Base-by-base conservation (phyloP, 2,329 filamentous ascomycete genomes). In the Aspergillus puulaauensis region DNA sequence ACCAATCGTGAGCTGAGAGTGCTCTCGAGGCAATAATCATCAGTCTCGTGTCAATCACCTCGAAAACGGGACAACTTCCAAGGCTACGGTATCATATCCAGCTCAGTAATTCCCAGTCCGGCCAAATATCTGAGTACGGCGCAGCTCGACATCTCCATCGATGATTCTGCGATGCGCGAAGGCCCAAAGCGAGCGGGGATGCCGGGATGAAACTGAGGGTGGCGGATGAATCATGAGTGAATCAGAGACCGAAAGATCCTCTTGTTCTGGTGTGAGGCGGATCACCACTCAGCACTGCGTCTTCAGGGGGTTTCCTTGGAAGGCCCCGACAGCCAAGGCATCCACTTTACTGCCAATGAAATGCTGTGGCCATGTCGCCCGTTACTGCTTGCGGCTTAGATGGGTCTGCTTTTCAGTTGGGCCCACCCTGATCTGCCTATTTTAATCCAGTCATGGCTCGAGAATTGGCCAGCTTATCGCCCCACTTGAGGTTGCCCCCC, bases 391-490 rank as follows among this genome's bases (percentile, higher is more conserved):
- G 37, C 57, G 59, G 64, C 40, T 54, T 66, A 66, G 61, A 43
- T 17, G 39, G n/a, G 17, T 56, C 56, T 47, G 46, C 48, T 56
- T 54, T 52, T 31, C 55, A 35, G 45, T 47, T 11, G 24, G 44
- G 31, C 43, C 63, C 61, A 64, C 59, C 44, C 50, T 52, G 64
- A 66, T 66, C 63, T 58, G 45, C 60, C 50, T n/a, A 31, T 52
- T 14, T 9, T n/a, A 19, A 27, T n/a, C 64, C 62, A 66, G 60
- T 66, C 14, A 66, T 12, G n/a, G 14, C 15, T 5, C 9, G 9
- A 8, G 0, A 33, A 45, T 19, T 4, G 17, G 44, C 19, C 60
- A 60, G 60, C 61, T 65, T 63, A 66, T 64, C 57, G 62, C 62
- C 61, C 64, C 64, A 59, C 60, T 44, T 54, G 11, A n/a, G n/a